These are phyloP conservation scores for Tolypocladium nubicola DNA, from an alignment of 2,329 filamentous ascomycete species.

Conservation along the genomic window DNA sequence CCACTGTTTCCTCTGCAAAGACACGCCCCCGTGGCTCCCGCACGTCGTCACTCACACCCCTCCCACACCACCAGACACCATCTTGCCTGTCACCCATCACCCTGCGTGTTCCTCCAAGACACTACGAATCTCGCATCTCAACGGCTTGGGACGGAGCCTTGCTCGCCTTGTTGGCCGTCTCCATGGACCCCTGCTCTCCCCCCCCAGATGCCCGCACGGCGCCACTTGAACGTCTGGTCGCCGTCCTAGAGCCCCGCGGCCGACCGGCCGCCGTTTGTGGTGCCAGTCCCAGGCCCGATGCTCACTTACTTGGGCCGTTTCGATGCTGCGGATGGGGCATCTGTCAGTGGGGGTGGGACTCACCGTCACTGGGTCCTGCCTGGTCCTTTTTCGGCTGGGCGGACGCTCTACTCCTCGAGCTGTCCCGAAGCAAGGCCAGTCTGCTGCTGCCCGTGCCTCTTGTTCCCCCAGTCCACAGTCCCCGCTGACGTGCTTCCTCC, in stretches of 20 bases:
- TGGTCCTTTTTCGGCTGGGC: neutral
- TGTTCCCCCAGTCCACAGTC: neutral
- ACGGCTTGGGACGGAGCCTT: conserved; percentile 4
- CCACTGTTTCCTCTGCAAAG: conserved; percentile 4
- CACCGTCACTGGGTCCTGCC: neutral
- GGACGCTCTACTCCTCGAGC: neutral
- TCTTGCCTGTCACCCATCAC: conserved; percentile 5
- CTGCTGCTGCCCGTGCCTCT: conserved; percentile 4
- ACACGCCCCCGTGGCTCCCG: neutral
- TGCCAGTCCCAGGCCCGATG: conserved; percentile 1
- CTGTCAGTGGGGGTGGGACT: neutral
- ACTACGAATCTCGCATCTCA: conserved; percentile 10
- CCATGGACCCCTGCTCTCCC: conserved; percentile 4
- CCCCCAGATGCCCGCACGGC: conserved; percentile 7
- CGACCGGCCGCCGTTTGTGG: neutral
- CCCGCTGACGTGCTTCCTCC: conserved; percentile 4
- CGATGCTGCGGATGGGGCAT: neutral
- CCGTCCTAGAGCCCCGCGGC: conserved; percentile 1
- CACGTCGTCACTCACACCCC: neutral
- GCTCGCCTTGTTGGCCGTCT: neutral
- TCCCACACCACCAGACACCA: neutral
- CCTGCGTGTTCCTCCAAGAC: conserved; percentile 8
- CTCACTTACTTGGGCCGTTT: neutral
- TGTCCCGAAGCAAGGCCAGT: conserved; percentile 2
- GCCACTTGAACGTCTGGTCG: conserved; percentile 3